These are phyloP conservation scores for Leucoagaricus sp. DNA, from an alignment of 1,284 basidiomycete species.

Conservation along the genomic window DNA sequence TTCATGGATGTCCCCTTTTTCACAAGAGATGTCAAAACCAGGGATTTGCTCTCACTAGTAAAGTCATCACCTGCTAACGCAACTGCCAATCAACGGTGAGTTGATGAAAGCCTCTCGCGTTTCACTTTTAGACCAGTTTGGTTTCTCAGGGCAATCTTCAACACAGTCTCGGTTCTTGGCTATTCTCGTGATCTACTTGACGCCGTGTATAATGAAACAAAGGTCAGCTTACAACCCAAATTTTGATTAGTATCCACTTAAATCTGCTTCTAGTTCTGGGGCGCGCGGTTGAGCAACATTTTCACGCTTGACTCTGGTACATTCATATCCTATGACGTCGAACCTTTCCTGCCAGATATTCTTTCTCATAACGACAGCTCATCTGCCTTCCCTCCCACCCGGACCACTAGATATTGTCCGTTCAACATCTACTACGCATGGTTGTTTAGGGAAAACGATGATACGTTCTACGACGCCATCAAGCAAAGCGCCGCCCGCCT, in stretches of 20 bases:
- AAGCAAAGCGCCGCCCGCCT: slow-evolving; percentile 40
- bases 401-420: slow-evolving; percentile 40
- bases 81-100: slow-evolving; percentile 44
- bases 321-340: slow-evolving; percentile 53
- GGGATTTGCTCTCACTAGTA: slow-evolving; percentile 44
- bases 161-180: slow-evolving; percentile 46
- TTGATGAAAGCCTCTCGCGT: not conserved
- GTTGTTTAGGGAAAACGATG: slow-evolving; percentile 35
- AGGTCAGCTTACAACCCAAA: slow-evolving; percentile 30
- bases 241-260: not conserved
- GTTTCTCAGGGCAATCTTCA: slow-evolving; percentile 45
- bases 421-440: slow-evolving; percentile 53
- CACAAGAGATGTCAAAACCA: slow-evolving; percentile 39
- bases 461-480: slow-evolving; percentile 38
- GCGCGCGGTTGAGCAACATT: slow-evolving; percentile 24
- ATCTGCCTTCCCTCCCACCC: slow-evolving; percentile 50
- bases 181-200: slow-evolving; percentile 44
- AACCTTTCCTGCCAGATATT: slow-evolving; percentile 52
- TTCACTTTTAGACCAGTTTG: too few relatives aligned
- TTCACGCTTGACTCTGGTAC: slow-evolving; percentile 25
- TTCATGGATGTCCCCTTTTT: slow-evolving; percentile 43
- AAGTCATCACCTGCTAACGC: slow-evolving; percentile 40
- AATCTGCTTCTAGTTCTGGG: slow-evolving; percentile 35
- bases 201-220: slow-evolving; percentile 50
- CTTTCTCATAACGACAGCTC: slow-evolving; percentile 39